Evolutionary conservation across 1,284 basidiomycete species (phyloP).

Genomic region (Melampsora occidentalis): DNA sequence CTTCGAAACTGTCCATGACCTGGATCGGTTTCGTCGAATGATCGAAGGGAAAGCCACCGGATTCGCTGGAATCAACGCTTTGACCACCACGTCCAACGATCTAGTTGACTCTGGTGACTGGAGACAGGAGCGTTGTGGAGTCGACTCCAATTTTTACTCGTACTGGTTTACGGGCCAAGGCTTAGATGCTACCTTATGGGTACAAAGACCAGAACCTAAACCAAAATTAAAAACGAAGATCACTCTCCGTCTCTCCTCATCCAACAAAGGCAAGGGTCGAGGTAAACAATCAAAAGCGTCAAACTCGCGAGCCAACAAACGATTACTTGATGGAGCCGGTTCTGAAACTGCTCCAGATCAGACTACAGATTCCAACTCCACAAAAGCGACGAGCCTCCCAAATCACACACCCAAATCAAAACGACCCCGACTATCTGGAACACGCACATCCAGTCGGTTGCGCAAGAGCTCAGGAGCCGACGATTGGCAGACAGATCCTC

Average conservation of each 20-base stretch:
- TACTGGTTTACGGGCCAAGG: slow-evolving; percentile 39
- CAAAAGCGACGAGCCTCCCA: background rate
- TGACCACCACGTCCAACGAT: slow-evolving; percentile 10
- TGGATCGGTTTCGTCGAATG: slow-evolving; percentile 37
- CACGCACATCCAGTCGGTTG: slow-evolving; percentile 22
- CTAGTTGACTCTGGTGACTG: slow-evolving; percentile 24
- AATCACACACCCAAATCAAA: slow-evolving; percentile 12
- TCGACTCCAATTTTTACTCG: slow-evolving; percentile 16
- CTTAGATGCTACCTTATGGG: slow-evolving; percentile 27
- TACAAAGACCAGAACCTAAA: slow-evolving; percentile 32
- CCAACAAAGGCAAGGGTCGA: background rate
- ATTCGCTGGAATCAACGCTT: background rate
- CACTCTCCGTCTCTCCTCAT: slow-evolving; percentile 19
- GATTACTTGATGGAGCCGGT: background rate
- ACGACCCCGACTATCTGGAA: slow-evolving; percentile 16
- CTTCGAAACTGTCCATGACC: slow-evolving; percentile 26
- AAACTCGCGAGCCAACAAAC: slow-evolving; percentile 4
- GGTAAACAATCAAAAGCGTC: slow-evolving; percentile 8
- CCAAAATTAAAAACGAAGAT: slow-evolving; percentile 13
- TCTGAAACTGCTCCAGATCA: background rate
- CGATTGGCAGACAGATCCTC: background rate
- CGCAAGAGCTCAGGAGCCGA: slow-evolving; percentile 11
- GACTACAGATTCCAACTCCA: background rate
- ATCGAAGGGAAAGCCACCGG: slow-evolving; percentile 19
- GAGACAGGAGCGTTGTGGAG: slow-evolving; percentile 37